Conservation (phyloP, 352 stramenopile species). For the Phytophthora syringae region DNA sequence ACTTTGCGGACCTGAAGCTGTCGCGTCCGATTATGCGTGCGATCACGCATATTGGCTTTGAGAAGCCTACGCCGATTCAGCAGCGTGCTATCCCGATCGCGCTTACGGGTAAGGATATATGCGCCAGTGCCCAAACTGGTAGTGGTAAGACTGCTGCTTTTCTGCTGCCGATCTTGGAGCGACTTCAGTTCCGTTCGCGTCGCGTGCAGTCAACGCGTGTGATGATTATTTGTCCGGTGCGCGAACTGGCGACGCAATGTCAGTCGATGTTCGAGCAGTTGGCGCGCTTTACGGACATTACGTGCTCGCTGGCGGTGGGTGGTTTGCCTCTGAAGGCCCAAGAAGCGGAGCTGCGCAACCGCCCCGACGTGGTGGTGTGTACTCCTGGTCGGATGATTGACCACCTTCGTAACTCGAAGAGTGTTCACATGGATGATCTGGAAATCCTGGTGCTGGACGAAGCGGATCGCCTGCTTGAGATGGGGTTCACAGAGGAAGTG, state of each 20-base stretch:
- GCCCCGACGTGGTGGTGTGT: conserved; percentile 98
- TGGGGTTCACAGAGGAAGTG: conserved; percentile 98
- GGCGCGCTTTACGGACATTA: conserved; percentile 96
- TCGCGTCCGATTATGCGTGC: conserved; percentile 97
- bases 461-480: conserved; percentile 96
- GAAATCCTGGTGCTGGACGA: conserved; percentile 97
- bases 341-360: conserved; percentile 95
- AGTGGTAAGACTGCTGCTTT: conserved; percentile 99
- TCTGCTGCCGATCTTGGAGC: conserved; percentile 97
- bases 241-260: conserved; percentile 97
- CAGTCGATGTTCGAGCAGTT: conserved; percentile 96
- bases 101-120: conserved; percentile 97
- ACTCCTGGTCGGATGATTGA: conserved; percentile 99
- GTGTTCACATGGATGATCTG: conserved; percentile 97
- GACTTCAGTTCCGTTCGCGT: conserved; percentile 94
- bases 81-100: conserved; percentile 94
- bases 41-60: conserved; percentile 96
- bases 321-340: conserved; percentile 92
- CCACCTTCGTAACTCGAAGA: conserved; percentile 97
- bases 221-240: conserved; percentile 97
- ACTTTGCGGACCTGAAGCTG: conserved; percentile 96
- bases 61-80: conserved; percentile 96
- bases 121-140: conserved; percentile 96
- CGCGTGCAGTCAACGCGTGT: conserved; percentile 91
- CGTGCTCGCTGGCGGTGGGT: conserved; percentile 93